Base-by-base conservation (phyloP, 176 grass and related monocot species). In the Carex littledalei region DNA sequence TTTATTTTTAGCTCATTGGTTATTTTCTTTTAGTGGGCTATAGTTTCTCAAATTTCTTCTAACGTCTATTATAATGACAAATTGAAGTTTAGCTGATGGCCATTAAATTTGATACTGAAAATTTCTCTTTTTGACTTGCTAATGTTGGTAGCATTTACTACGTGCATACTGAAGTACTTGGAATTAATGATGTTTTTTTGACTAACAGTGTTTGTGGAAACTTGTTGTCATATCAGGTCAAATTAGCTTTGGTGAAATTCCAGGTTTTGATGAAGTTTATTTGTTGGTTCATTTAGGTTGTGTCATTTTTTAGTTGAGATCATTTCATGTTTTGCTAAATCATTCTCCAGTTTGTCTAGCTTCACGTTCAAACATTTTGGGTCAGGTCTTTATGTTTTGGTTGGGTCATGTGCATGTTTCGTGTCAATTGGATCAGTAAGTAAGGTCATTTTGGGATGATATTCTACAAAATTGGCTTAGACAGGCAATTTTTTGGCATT, bases 1-100 rank as follows among this genome's bases (percentile, higher is more conserved):
- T 67, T 7, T 34, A 68, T 68, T 66, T 83, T 65, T 67, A 83
- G 43, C 24, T 62, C 67, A 67, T 66, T 49, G 17, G 16, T 83
- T 64, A 1, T 62, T 35, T 53, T 68, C 47, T 83, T 52, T 66
- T 32, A 39, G 20, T 67, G 21, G 15, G 35, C 4, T 53, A 22
- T 69, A 17, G 49, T 50, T 53, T 54, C 39, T 54, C 26, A 41
- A 34, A 43, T n/a, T 72, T 43, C 16, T 32, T 12, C 8, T 56
- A 78, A 55, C 74, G 17, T 55, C 52, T 78, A 10, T 4, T 18
- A 52, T 5, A 78, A 18, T 57, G 32, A 17, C 74, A 57, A 6
- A 6, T 57, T 57, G 50, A 34, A n/a, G 24, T 56, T 57, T 18
- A 75, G 13, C 45, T 78, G 2, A 15, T 26, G 22, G 5, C 54